phyloP scores from a whole-genome alignment of 257 asterid genomes.

The Parsonsia alboflavescens region DNA sequence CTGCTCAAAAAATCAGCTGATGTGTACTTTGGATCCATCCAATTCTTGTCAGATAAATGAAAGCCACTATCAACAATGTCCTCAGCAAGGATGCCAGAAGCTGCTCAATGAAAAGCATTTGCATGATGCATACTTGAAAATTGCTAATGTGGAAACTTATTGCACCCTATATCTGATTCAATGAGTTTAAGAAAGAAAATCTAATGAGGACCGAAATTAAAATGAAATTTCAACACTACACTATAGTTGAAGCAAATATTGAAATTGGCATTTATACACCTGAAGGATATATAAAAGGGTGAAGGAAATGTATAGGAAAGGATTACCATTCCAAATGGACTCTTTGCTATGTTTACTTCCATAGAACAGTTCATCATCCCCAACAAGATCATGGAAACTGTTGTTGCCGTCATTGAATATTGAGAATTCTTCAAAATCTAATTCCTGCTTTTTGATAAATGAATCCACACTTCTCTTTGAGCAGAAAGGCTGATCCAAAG shows the following conservation, averaged over 20 bases:
- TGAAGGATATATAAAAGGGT: constrained; percentile 11
- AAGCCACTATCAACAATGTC: constrained; percentile 32
- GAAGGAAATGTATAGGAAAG: constrained; percentile 11
- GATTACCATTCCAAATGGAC: constrained; percentile 41
- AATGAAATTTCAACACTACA: background rate
- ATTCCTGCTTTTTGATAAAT: constrained; percentile 19
- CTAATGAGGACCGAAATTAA: background rate
- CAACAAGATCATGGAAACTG: constrained; percentile 24
- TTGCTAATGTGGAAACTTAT: background rate
- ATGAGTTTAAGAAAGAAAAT: background rate
- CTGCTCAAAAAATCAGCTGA: constrained; percentile 33
- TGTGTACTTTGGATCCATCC: constrained; percentile 32
- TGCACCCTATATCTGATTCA: background rate
- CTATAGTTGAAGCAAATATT: background rate
- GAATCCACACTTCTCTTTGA: constrained; percentile 27
- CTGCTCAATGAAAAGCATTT: constrained; percentile 20
- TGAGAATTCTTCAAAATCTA: constrained; percentile 29
- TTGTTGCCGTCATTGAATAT: constrained; percentile 22
- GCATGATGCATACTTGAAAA: background rate
- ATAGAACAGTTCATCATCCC: constrained; percentile 34
- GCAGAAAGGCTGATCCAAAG: constrained; percentile 35
- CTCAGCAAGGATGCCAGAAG: constrained; percentile 32
- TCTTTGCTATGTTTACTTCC: constrained; percentile 23
- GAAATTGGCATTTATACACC: constrained; percentile 9
- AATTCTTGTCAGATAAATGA: constrained; percentile 27